Evolutionary conservation across 1,284 basidiomycete genomes (phyloP), one percentile per base, ranked within the genome.

Genomic region (Cutaneotrichosporon sp.): DNA sequence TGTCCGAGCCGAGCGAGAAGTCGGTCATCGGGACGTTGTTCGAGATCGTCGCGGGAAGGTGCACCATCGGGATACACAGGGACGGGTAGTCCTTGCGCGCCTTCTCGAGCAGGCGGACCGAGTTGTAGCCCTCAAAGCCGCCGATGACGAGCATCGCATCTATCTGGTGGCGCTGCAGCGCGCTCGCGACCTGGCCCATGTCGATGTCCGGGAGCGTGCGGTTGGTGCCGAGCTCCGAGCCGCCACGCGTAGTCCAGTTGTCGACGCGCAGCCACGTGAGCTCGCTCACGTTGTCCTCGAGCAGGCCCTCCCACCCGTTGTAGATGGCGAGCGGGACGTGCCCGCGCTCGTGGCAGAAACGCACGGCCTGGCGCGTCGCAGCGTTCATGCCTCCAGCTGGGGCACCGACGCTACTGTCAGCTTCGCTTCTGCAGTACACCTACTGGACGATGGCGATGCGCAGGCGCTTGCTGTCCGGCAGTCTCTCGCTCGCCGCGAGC

Each of bases 311-410:
- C 84, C 98, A 98, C 27, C 97, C 95, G 77, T 98, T 99, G 83
- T 95, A 88, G 69, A 99, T 87, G 0, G 88, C 92, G 31, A 97
- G 83, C 16, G 95, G 90, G 22, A 86, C 90, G 79, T 99, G 95
- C 0, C 97, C 95, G 72, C 92, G 90, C 63, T 88, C 87, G 66
- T 95, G 82, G 76, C 94, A 98, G 82, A 92, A 97, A 18, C 95
- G 89, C 8, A 92, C 93, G 1, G 92, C 93, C 34, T 95, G 89
- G 50, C 95, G 89, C 0, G 94, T 97, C 0, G 95, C 95, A 1
- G 95, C 95, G 76, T 99, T 98, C 92, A 99, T 98, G 13, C 97
- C 95, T 60, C 95, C 95, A 4, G 95, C 95, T 3, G 97, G 95
- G 1, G 97, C 97, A 64, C 95, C 95, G 72, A 95, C 88, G 73